Conservation (phyloP, 2,329 filamentous ascomycete species). For the Pseudocercospora fuligena region DNA sequence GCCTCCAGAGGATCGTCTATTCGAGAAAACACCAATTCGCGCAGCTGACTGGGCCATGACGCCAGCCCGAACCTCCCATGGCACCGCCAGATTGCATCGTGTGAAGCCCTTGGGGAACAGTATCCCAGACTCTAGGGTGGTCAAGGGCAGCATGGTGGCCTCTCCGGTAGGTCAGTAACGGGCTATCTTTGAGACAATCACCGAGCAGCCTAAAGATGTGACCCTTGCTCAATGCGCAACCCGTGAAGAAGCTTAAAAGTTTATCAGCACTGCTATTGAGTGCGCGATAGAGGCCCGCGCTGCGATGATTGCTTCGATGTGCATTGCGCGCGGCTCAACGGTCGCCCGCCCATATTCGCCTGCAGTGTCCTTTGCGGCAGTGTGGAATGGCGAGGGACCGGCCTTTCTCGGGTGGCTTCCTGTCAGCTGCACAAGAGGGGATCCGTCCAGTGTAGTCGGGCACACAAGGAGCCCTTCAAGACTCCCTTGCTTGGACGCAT, state of each 20-base stretch:
- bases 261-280: conserved; percentile 21
- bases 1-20: conserved; percentile 18
- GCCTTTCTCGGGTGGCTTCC: conserved; percentile 32
- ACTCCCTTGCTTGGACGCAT: conserved; percentile 26
- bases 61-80: conserved; percentile 36
- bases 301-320: conserved; percentile 12
- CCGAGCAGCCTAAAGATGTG: conserved; percentile 16
- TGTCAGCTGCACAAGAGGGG: conserved; percentile 31
- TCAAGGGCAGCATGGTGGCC: conserved; percentile 29
- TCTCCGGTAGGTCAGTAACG: conserved; percentile 24
- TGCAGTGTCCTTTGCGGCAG: conserved; percentile 2
- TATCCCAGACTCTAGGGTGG: conserved; percentile 23
- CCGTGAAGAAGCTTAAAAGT: conserved; percentile 27
- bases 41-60: conserved; percentile 38
- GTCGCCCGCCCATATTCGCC: conserved; percentile 11
- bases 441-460: conserved; percentile 19
- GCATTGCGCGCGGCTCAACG: conserved; percentile 20
- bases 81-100: conserved; percentile 42
- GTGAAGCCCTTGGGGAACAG: conserved; percentile 32
- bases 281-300: conserved; percentile 13
- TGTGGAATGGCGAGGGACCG: conserved; percentile 30
- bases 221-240: conserved; percentile 19
- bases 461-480: conserved; percentile 25
- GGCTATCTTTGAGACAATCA: conserved; percentile 34
- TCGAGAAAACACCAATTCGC: conserved; percentile 26